phyloP scores from a whole-genome alignment of 225 moss, liverwort and hornwort genomes.

The Straminergon stramineum region DNA sequence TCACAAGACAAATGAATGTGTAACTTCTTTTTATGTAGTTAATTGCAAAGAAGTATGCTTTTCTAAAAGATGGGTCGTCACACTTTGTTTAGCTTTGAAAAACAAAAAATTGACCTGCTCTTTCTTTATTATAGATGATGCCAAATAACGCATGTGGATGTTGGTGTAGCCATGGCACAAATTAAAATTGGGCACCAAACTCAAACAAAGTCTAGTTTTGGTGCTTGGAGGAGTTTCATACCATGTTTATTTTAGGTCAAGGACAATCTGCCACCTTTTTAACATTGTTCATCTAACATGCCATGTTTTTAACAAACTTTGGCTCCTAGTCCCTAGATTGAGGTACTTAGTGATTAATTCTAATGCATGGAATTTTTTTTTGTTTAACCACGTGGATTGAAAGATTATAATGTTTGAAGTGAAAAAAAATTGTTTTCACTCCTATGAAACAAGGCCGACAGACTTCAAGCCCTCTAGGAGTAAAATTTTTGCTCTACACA shows the following conservation, averaged over 20 bases:
- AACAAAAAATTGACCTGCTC: accelerated
- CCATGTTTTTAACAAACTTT: accelerated
- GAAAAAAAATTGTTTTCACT: background rate
- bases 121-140: accelerated
- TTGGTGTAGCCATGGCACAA: accelerated
- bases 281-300: background rate
- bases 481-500: background rate
- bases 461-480: accelerated
- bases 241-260: accelerated
- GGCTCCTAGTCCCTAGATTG: accelerated
- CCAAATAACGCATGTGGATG: accelerated
- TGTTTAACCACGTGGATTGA: background rate
- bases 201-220: accelerated
- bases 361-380: background rate
- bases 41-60: accelerated
- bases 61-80: accelerated
- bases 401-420: background rate
- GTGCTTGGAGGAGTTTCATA: background rate
- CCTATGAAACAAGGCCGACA: accelerated
- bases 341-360: accelerated
- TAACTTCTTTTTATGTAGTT: background rate
- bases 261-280: accelerated
- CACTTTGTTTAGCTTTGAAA: accelerated
- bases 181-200: background rate
- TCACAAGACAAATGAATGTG: accelerated